Evolutionary conservation across 768 basidiomycete species (phyloP).

Genomic region (Pleurotus djamor): DNA sequence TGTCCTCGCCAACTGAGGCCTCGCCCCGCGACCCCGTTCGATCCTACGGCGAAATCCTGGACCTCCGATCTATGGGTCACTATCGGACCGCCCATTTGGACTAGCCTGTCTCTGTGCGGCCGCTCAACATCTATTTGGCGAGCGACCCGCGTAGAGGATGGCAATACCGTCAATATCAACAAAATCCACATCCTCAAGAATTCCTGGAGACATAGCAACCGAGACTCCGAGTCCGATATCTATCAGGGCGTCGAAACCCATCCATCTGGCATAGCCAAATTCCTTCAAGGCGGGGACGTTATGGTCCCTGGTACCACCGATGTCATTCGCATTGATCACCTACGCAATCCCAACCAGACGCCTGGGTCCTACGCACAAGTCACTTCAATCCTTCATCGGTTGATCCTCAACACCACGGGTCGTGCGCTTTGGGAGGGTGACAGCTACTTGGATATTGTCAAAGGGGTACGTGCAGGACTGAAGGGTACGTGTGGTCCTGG

Average conservation of each 20-base stretch:
- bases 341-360: constrained; percentile 4
- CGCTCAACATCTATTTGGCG: constrained; percentile 15
- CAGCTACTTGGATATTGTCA: constrained; percentile 14
- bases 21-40: not conserved
- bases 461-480: constrained; percentile 14
- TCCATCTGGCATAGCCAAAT: constrained; percentile 14
- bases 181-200: constrained; percentile 12
- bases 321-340: constrained; percentile 8
- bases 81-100: constrained; percentile 16
- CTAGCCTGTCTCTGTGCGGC: constrained; percentile 12
- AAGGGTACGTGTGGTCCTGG: constrained; percentile 2
- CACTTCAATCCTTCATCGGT: constrained; percentile 14
- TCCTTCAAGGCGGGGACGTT: constrained; percentile 14
- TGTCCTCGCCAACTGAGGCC: not conserved
- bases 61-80: constrained; percentile 13
- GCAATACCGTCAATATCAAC: not conserved
- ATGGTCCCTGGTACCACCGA: constrained; percentile 6
- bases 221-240: constrained; percentile 13
- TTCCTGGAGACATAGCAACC: constrained; percentile 12
- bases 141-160: not conserved
- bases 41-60: not conserved
- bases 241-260: constrained; percentile 10
- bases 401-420: constrained; percentile 14
- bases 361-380: not conserved
- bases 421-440: constrained; percentile 16